A percentile compares a stretch with the other conserved stretches of the same genome.
Conservation (phyloP, 1,284 basidiomycete species). For the Malassezia yamatoensis region DNA sequence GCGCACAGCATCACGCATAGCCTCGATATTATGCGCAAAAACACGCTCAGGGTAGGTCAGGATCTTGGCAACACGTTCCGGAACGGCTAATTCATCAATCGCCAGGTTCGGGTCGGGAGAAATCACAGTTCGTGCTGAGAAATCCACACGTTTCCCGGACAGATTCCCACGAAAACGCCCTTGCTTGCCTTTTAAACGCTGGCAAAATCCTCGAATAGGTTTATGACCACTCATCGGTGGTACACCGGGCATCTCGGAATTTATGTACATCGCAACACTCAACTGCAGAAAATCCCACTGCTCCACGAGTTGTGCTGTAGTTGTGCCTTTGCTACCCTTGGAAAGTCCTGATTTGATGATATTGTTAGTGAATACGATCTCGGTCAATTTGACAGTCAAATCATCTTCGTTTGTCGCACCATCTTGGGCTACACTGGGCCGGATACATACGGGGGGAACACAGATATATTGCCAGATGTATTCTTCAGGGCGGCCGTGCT, state of each 20-base stretch:
- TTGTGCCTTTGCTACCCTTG: conserved; percentile 52
- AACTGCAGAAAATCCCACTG: conserved; percentile 97
- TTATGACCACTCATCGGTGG: conserved; percentile 38
- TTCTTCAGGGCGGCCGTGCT: conserved; percentile 84
- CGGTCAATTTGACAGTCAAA: conserved; percentile 89
- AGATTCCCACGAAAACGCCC: conserved; percentile 97
- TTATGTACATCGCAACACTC: conserved; percentile 94
- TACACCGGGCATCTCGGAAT: conserved; percentile 82
- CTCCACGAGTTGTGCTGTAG: conserved; percentile 54
- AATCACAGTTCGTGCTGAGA: conserved; percentile 95
- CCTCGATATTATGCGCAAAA: conserved; percentile 78
- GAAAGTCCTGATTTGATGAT: conserved; percentile 80
- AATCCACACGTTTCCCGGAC: conserved; percentile 97
- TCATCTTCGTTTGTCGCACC: conserved; percentile 75
- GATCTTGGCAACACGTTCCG: conserved; percentile 88
- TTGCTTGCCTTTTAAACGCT: conserved; percentile 96
- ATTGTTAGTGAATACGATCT: conserved; percentile 91
- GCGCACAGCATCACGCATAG: conserved; percentile 65
- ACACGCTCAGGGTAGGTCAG: conserved; percentile 94
- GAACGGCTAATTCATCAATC: conserved; percentile 77
- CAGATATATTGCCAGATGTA: conserved; percentile 99
- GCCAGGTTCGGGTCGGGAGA: conserved; percentile 95
- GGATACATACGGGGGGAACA: conserved; percentile 92
- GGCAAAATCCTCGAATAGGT: conserved; percentile 67
- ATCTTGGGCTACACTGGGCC: conserved; percentile 96